Evolutionary conservation across 768 basidiomycete species (phyloP), one percentile per base, ranked within the genome.

Genomic region (Coprinopsis sp.): DNA sequence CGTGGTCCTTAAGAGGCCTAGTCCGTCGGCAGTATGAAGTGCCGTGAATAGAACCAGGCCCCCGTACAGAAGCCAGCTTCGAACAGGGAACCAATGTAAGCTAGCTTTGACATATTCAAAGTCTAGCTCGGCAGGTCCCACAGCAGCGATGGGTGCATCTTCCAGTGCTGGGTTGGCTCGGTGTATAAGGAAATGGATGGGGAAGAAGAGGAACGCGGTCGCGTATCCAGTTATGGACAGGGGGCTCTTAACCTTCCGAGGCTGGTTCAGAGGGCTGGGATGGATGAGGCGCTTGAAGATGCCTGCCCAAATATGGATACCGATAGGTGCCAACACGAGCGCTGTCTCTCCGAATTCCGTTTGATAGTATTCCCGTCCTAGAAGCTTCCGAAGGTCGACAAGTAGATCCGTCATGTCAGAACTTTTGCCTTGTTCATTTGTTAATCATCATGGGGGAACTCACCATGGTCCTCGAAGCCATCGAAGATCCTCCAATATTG

Each of bases 311-410:
- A 80, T 62, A 57, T 93, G 91, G 7, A 82, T 57, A 24, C 67
- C 66, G n/a, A 94, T 64, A 0, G 91, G 90, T 1, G 68, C 65
- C 25, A 87, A 67, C 8, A 92, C 69, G 11, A 91, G 77, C 33
- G 78, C 77, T 31, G 71, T 77, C 62, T 93, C 89, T 18, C 78
- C 77, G 42, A 82, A 72, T 0, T 66, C 46, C 0, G 84, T 86
- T 59, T 92, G 88, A 62, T 94, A 93, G 64, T 90, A 91, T 64
- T 91, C 90, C 44, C 90, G 69, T 8, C 89, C 87, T 11, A 94
- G 70, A 34, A 93, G 69, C 88, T 7, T 33, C 19, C 18, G 18
- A 22, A 5, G 10, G 11, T 28, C 30, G 8, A 29, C 16, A 30
- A 39, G 6, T 5, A 12, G 18, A 14, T 8, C 19, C n/a, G 14